Conservation (phyloP, 2,329 filamentous ascomycete genomes). For the Botryotinia narcissicola region DNA sequence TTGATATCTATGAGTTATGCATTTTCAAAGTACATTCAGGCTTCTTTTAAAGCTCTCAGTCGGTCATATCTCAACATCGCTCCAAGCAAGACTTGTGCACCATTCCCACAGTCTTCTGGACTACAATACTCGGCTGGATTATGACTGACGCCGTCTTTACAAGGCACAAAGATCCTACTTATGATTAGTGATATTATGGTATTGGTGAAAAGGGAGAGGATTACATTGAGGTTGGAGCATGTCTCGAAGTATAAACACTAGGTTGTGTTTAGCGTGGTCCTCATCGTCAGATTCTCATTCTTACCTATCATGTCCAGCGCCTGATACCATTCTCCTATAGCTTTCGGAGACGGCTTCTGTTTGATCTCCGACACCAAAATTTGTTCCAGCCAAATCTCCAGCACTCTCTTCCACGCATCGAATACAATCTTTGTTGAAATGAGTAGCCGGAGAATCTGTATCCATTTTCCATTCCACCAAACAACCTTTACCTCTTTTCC, state of each 20-base stretch:
- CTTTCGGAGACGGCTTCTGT: constrained; percentile 50
- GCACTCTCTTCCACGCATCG: constrained; percentile 61
- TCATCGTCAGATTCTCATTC: constrained; percentile 39
- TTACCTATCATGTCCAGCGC: constrained; percentile 60
- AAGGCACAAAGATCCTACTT: constrained; percentile 58
- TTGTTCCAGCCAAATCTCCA: constrained; percentile 51
- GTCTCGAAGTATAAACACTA: constrained; percentile 58
- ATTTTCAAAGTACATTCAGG: constrained; percentile 7
- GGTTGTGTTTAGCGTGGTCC: constrained; percentile 31
- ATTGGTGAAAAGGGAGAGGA: constrained; percentile 1
- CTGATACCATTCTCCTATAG: constrained; percentile 54
- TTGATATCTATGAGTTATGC: constrained; percentile 9
- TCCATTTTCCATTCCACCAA: constrained; percentile 59
- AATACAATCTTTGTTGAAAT: constrained; percentile 68
- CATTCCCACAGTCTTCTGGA: constrained; percentile 57
- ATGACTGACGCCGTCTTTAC: constrained; percentile 61
- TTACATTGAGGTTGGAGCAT: constrained; percentile 60
- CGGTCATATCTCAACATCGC: constrained; percentile 44
- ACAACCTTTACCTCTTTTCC: constrained; percentile 50
- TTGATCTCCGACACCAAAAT: constrained; percentile 47
- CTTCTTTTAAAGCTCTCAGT: constrained; percentile 31
- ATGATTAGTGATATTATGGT: constrained; percentile 8
- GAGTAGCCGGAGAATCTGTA: constrained; percentile 58
- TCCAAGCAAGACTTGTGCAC: constrained; percentile 50
- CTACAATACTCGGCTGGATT: constrained; percentile 62